Conservation (phyloP, 805 yeast species). For the Yarrowia deformans region DNA sequence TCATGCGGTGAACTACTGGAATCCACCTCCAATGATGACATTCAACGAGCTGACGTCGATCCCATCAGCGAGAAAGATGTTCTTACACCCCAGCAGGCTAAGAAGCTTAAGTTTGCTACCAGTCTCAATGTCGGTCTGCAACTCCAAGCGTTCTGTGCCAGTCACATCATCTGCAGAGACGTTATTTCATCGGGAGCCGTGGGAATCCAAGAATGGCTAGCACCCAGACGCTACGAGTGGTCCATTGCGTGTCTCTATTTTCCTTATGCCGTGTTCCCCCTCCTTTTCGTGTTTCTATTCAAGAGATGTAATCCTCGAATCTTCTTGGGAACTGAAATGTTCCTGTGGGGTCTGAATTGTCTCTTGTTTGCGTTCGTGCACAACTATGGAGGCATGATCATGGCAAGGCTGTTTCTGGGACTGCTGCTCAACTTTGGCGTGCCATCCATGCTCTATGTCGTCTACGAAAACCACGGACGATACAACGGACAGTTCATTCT, state of each 20-base stretch:
- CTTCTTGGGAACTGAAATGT: constrained; percentile 10
- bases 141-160: constrained; percentile 3
- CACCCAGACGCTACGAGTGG: neutral
- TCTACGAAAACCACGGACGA: constrained; percentile 12
- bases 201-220: constrained; percentile 1
- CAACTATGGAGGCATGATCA: constrained; percentile 5
- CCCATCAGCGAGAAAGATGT: neutral
- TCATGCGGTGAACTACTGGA: neutral
- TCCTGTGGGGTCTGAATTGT: constrained; percentile 16
- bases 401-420: constrained; percentile 6
- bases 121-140: constrained; percentile 2
- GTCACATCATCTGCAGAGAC: constrained; percentile 17
- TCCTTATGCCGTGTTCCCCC: neutral
- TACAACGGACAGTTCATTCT: constrained; percentile 9
- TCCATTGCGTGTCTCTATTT: constrained; percentile 2
- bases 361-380: constrained; percentile 10
- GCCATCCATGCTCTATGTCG: neutral
- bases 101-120: constrained; percentile 6
- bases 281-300: constrained; percentile 4
- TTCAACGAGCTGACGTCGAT: neutral
- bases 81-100: neutral
- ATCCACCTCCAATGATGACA: neutral
- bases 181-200: constrained; percentile 3
- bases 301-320: neutral
- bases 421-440: constrained; percentile 13